Conservation (phyloP, 2,329 filamentous ascomycete genomes). For the Claviceps sorghi region DNA sequence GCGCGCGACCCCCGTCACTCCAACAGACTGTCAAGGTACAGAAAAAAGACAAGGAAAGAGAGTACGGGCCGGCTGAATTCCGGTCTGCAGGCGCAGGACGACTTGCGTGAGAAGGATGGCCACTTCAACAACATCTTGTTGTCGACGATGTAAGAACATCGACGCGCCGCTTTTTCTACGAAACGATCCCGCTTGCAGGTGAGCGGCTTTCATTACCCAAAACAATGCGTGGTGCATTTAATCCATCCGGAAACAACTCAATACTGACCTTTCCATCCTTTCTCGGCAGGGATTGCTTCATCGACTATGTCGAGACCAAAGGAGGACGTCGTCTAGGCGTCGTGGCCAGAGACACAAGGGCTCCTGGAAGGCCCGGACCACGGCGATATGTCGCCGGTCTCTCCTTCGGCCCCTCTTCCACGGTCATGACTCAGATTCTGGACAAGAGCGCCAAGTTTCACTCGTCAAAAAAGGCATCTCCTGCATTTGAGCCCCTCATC, state of each 20-base stretch:
- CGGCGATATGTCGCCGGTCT: conserved; percentile 56
- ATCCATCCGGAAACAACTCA: too few species aligned
- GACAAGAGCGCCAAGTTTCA: conserved; percentile 54
- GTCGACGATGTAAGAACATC: conserved; percentile 19
- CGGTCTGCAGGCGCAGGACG: neutral
- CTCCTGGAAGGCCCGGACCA: conserved; percentile 18
- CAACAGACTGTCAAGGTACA: neutral
- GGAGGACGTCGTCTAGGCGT: conserved; percentile 54
- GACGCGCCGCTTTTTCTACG: conserved; percentile 17
- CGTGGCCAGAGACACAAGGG: conserved; percentile 33
- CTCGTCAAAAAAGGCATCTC: conserved; percentile 45
- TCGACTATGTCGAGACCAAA: conserved; percentile 63
- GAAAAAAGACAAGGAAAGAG: neutral
- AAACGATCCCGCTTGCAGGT: conserved; percentile 20
- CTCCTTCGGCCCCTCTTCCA: conserved; percentile 71
- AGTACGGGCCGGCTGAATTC: neutral
- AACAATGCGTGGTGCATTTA: too few species aligned
- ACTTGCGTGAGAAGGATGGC: neutral
- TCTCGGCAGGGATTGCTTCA: conserved; percentile 48
- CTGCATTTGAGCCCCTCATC: conserved; percentile 53
- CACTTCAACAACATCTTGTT: conserved; percentile 13
- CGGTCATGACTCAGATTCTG: conserved; percentile 61
- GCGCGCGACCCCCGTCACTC: too few species aligned
- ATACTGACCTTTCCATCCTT: neutral
- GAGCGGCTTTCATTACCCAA: neutral